These are phyloP conservation scores for Leccinum longicurvipes DNA, from an alignment of 768 basidiomycete species.

Conservation along the genomic window DNA sequence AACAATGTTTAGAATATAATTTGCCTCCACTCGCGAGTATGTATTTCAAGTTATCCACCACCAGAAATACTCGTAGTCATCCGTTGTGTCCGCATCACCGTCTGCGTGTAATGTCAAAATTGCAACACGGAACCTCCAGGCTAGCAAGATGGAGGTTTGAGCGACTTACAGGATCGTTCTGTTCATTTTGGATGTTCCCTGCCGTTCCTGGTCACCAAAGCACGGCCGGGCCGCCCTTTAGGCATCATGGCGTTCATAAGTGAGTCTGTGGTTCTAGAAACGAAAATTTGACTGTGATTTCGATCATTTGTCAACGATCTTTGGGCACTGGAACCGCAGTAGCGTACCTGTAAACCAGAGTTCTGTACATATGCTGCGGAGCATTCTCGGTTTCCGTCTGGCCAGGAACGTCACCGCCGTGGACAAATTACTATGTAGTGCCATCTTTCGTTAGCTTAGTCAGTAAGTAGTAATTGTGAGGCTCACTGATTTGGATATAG, in stretches of 20 bases:
- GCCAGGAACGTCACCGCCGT: background rate
- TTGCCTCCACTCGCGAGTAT: too few species aligned
- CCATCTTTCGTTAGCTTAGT: too few species aligned
- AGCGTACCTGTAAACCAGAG: background rate
- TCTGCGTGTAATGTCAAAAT: background rate
- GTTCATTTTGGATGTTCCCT: too few species aligned
- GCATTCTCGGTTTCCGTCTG: too few species aligned
- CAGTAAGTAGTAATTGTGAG: background rate
- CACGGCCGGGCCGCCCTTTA: background rate
- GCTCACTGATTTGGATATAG: background rate
- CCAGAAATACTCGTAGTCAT: background rate
- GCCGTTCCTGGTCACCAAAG: background rate
- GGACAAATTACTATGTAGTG: too few species aligned
- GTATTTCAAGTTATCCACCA: too few species aligned
- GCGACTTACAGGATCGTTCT: background rate
- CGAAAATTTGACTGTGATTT: background rate
- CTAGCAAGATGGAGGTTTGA: background rate
- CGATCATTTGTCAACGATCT: background rate
- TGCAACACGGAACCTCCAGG: background rate
- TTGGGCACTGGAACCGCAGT: background rate
- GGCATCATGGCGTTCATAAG: background rate
- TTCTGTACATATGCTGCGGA: too few species aligned
- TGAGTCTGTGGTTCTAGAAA: background rate
- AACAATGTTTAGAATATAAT: too few species aligned
- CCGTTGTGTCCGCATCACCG: background rate